Evolutionary conservation across 2,329 filamentous ascomycete species (phyloP), one percentile per base, ranked within the genome.

Genomic region (Fusarium sp.): DNA sequence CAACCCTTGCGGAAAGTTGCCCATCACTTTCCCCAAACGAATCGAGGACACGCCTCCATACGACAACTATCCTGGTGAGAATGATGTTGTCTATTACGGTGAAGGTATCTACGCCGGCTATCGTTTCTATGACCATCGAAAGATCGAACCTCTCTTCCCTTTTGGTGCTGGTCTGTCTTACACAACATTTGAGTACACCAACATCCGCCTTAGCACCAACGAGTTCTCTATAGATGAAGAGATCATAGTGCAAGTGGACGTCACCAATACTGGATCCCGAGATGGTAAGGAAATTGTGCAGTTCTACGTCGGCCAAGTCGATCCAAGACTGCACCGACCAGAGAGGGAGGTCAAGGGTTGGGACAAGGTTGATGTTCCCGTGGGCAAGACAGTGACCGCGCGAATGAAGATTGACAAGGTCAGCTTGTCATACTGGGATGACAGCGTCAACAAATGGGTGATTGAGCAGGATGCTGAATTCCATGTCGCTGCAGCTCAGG

Each of bases 61-160:
- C 78, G 81, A 91, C 65, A 92, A 91, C 79, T 93, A 87, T 73
- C 80, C 83, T 28, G 84, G 85, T 2, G 91, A 93, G 74, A 86
- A 88, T 47, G 86, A 90, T 46, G 82, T 88, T 53, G 88, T 89
- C 2, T 79, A 67, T 4, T 93, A 93, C 71, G 90, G 89, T 28
- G 91, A 93, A 77, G 91, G 91, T 58, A 83, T 93, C 40, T 93
- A 91, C 75, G 84, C 93, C 15, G 91, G 91, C 0, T 94, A 94
- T 77, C 82, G 90, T 13, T 91, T 87, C 79, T 93, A 92, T 74
- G 91, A 93, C 9, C 55, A 67, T n/a, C 68, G 69, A 31, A 67
- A 71, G 17, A 67, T 73, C 34, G 82, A 87, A 26, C 84, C 88
- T 0, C 82, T 89, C 3, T 70, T 62, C 17, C 47, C 65, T 6